Evolutionary conservation across 116 monocot genomes (phyloP).

Genomic region (Dioscorea cayenensis): DNA sequence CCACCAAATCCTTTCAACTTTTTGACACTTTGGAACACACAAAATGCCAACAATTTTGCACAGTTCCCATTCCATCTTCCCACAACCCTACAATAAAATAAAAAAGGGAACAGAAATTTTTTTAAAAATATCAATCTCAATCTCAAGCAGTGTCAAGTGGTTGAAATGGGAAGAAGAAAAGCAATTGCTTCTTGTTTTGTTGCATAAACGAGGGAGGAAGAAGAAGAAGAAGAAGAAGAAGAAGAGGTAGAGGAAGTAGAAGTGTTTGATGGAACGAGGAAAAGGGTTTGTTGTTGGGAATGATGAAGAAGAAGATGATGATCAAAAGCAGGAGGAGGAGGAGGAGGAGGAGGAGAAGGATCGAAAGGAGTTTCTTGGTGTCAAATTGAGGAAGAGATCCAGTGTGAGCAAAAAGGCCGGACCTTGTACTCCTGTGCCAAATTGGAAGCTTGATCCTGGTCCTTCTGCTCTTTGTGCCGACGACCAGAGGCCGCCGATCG

Average conservation of each 20-base stretch:
- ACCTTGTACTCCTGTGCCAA: slow-evolving; percentile 47
- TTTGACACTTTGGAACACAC: no score
- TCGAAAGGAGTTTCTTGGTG: slow-evolving; percentile 17
- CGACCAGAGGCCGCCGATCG: not conserved
- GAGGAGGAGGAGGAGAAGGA: not conserved
- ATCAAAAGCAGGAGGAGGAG: slow-evolving; percentile 3
- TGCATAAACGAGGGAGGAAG: not conserved
- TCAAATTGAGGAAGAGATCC: slow-evolving; percentile 36
- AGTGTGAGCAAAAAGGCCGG: slow-evolving; percentile 28
- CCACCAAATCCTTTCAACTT: no score
- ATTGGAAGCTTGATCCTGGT: slow-evolving; percentile 47
- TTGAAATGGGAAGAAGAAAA: not conserved
- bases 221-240: not conserved
- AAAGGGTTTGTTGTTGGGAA: slow-evolving; percentile 9
- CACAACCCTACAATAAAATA: no score
- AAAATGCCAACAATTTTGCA: no score
- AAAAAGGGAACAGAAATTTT: no score
- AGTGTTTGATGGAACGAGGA: slow-evolving; percentile 17
- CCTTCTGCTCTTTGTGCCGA: slow-evolving; percentile 1
- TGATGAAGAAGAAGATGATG: slow-evolving; percentile 1
- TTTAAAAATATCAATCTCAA: not conserved
- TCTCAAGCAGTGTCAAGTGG: not conserved
- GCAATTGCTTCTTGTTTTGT: not conserved
- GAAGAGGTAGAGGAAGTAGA: not conserved
- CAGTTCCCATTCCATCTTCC: no score